These are phyloP conservation scores for Populus alba DNA, from an alignment of 345 rosid species.

Conservation along the genomic window DNA sequence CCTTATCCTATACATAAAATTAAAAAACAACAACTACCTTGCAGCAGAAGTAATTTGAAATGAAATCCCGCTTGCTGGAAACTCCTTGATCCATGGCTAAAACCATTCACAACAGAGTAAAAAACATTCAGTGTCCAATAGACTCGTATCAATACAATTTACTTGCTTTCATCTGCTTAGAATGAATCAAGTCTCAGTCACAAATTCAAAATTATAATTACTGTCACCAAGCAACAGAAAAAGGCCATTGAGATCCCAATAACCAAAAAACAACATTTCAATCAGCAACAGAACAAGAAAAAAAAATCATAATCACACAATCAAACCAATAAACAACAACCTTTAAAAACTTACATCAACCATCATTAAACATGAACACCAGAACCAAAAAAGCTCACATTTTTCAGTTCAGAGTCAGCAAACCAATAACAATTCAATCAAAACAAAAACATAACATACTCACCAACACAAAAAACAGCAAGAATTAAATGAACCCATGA, in stretches of 20 bases:
- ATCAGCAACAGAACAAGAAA: neutral
- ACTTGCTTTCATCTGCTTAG: neutral
- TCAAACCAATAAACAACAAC: neutral
- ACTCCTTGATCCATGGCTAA: slow-evolving; percentile 48
- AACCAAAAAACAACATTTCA: neutral
- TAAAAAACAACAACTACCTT: slow-evolving; percentile 36
- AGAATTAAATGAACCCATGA: neutral
- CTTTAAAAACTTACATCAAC: neutral
- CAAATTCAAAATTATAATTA: neutral
- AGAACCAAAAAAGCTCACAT: neutral
- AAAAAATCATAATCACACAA: neutral
- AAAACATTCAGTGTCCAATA: slow-evolving; percentile 3
- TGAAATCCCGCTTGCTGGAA: slow-evolving; percentile 36
- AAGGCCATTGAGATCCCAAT: slow-evolving; percentile 1
- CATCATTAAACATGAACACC: neutral
- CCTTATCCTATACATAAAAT: neutral
- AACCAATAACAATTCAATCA: slow-evolving; percentile 5
- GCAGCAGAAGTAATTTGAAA: slow-evolving; percentile 51
- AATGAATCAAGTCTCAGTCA: neutral
- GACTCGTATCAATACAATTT: neutral
- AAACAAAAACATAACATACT: slow-evolving; percentile 1
- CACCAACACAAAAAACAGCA: neutral
- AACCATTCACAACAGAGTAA: slow-evolving; percentile 20
- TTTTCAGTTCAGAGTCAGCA: slow-evolving; percentile 10
- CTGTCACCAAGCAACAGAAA: neutral